Conservation (phyloP, 2,329 filamentous ascomycete species). For the Cladosporium oxysporum region DNA sequence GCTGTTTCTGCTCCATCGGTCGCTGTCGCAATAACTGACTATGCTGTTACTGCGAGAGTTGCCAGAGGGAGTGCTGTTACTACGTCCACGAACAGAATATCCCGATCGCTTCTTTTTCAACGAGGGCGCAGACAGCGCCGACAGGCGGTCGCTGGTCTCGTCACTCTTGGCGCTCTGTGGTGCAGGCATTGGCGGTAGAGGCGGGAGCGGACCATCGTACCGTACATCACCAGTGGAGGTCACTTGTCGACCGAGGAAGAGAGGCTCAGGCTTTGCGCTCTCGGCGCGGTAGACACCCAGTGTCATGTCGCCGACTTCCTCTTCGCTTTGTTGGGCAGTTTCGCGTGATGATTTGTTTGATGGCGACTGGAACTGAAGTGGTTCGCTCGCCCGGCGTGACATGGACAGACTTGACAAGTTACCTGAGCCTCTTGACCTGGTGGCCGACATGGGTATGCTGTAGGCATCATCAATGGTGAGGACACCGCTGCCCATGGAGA, state of each 20-base stretch:
- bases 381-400: conserved; percentile 28
- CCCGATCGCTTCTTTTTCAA: conserved; percentile 39
- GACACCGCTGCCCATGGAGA: conserved; percentile 37
- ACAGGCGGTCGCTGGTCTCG: conserved; percentile 39
- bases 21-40: conserved; percentile 33
- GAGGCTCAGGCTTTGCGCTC: conserved; percentile 38
- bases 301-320: conserved; percentile 35
- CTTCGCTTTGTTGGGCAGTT: conserved; percentile 22
- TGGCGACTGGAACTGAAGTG: conserved; percentile 27
- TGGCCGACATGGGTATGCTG: conserved; percentile 30
- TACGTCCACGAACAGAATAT: conserved; percentile 34
- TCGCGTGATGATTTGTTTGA: conserved; percentile 25
- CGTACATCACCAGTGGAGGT: conserved; percentile 22
- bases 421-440: conserved; percentile 16
- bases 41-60: conserved; percentile 35
- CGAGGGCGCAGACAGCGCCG: conserved; percentile 35
- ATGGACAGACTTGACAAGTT: conserved; percentile 10
- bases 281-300: conserved; percentile 34
- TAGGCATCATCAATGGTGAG: conserved; percentile 35
- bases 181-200: conserved; percentile 34
- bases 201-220: conserved; percentile 35
- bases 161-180: conserved; percentile 26
- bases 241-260: conserved; percentile 30
- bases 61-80: conserved; percentile 34
- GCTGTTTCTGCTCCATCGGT: conserved; percentile 32